These are phyloP conservation scores for Trichodelitschia bisporula DNA, from an alignment of 495 filamentous ascomycete species.

Conservation along the genomic window DNA sequence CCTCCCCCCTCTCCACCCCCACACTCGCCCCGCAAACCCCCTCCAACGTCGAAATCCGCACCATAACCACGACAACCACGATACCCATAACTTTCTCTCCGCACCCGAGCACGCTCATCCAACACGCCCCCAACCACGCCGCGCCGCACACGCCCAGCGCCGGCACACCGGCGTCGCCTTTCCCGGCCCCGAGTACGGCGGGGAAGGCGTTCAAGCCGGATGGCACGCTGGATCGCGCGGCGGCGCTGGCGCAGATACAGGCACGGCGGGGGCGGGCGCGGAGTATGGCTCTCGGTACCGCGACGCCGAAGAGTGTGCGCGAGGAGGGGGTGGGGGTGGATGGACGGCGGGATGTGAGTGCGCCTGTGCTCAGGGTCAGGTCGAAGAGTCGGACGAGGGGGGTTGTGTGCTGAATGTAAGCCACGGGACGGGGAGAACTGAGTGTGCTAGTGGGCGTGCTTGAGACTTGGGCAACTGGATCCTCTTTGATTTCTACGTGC, in stretches of 20 bases:
- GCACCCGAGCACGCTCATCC: constrained; percentile 4
- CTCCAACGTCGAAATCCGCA: constrained; percentile 9
- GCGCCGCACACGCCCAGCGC: constrained; percentile 2
- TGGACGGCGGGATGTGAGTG: constrained; percentile 17
- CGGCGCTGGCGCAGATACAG: constrained; percentile 16
- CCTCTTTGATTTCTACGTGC: too few species aligned
- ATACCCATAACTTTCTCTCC: constrained; percentile 19
- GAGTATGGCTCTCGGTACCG: constrained; percentile 14
- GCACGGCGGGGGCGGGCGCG: constrained; percentile 15
- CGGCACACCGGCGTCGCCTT: not conserved
- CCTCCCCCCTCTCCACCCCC: constrained; percentile 1
- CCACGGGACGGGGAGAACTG: too few species aligned
- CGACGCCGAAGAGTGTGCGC: constrained; percentile 15
- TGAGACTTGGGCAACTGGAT: too few species aligned
- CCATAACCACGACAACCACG: constrained; percentile 18
- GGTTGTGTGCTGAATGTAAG: too few species aligned
- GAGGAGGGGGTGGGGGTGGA: constrained; percentile 13
- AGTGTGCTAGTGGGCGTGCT: too few species aligned
- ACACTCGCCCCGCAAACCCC: constrained; percentile 6
- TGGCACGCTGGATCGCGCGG: constrained; percentile 14
- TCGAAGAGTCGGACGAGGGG: too few species aligned
- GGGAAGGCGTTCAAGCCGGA: not conserved
- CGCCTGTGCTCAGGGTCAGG: constrained; percentile 16
- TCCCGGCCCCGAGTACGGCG: not conserved
- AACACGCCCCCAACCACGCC: not conserved